Conservation (phyloP, 306 rosid species). For the Vicia faba region DNA sequence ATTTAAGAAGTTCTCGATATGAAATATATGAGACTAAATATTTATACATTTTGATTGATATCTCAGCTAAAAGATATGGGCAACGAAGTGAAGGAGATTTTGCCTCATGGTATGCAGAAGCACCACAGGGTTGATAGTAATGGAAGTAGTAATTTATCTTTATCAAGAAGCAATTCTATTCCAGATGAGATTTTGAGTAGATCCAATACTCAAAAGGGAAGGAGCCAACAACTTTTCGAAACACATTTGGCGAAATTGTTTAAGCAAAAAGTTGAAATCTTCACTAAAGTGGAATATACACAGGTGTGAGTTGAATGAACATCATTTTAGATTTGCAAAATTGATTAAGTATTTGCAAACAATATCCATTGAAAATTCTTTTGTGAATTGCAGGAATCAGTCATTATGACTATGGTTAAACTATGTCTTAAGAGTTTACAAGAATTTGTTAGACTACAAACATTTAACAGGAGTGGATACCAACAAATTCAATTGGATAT, state of each 20-base stretch:
- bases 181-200: slow-evolving; percentile 68
- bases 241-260: slow-evolving; percentile 91
- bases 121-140: slow-evolving; percentile 80
- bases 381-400: slow-evolving; percentile 76
- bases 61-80: slow-evolving; percentile 67
- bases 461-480: slow-evolving; percentile 89
- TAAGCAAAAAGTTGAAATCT: slow-evolving; percentile 91
- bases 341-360: slow-evolving; percentile 17
- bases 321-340: slow-evolving; percentile 10
- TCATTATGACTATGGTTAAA: slow-evolving; percentile 68
- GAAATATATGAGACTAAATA: no score
- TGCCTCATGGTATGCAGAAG: slow-evolving; percentile 67
- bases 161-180: slow-evolving; percentile 85
- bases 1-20: no score
- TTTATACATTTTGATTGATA: slow-evolving; percentile 15
- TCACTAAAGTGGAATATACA: slow-evolving; percentile 85
- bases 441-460: slow-evolving; percentile 83
- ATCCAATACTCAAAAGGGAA: slow-evolving; percentile 71
- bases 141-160: slow-evolving; percentile 78
- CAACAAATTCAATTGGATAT: slow-evolving; percentile 92
- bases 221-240: slow-evolving; percentile 92
- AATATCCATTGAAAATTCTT: slow-evolving; percentile 23
- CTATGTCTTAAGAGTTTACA: slow-evolving; percentile 82
- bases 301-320: slow-evolving; percentile 47
- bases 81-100: slow-evolving; percentile 75